Evolutionary conservation across 495 filamentous ascomycete genomes (phyloP), one percentile per base, ranked within the genome.

Genomic region (Penicillium silybi): DNA sequence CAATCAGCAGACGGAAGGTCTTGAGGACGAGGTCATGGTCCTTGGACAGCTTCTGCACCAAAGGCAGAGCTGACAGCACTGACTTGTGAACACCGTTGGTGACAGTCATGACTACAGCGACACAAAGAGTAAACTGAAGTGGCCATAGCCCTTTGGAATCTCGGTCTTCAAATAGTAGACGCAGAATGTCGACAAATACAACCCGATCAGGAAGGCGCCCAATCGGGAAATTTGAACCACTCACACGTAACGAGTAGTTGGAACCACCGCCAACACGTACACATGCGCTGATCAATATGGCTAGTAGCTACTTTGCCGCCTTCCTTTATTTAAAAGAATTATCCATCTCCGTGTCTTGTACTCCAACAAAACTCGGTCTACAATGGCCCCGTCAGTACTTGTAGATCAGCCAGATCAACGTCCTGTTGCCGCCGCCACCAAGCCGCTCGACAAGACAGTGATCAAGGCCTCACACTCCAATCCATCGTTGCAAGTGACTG

Each of bases 401-500:
- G 38, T 48, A 6, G 54, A 61, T 39, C 44, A 58, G 39, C n/a
- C 11, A 17, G 32, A 27, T 19, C 22, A 46, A 13, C 34, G 48
- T n/a, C 47, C 38, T 20, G 29, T 32, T 18, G 38, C 46, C 8
- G 20, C 41, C 6, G 44, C 51, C 25, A 44, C 44, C n/a, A 59
- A 58, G 40, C 38, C 49, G 26, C 35, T 23, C 32, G 41, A 52
- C 7, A 39, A 48, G 17, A n/a, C 40, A 22, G 32, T 53, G 3
- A 52, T 62, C 43, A 48, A 46, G 39, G n/a, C 58, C 57, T 56
- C 64, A 57, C 53, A 53, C n/a, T 61, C 73, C 22, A 83, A 83
- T 58, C 79, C 78, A 9, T 80, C 79, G 13, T 65, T 81, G 41
- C 77, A 81, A 58, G 72, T 81, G 22, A 81, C 80, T 15, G 74